Percentiles rank a stretch among this genome's conserved stretches.
Conservation (phyloP, 2,329 filamentous ascomycete species). For the Pyrenochaeta sp. region DNA sequence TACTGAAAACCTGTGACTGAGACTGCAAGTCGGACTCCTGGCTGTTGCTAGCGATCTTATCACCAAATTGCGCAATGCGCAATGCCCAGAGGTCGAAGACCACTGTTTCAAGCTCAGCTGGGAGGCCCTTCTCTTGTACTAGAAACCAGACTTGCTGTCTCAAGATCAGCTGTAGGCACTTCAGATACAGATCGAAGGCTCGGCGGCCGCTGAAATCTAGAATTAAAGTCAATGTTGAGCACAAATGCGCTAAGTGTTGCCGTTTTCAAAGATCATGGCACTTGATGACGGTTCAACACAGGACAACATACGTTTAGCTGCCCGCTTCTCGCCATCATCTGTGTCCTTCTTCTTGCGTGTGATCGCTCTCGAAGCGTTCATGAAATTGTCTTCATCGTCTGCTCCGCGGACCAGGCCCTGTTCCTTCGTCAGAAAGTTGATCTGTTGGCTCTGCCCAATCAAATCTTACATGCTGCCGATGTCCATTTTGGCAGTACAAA, state of each 20-base stretch:
- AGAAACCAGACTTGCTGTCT: constrained; percentile 83
- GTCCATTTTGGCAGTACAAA: constrained; percentile 81
- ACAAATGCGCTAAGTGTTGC: background rate
- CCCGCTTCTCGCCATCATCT: constrained; percentile 55
- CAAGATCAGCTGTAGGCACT: constrained; percentile 84
- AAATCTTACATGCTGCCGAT: constrained; percentile 73
- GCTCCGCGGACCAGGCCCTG: constrained; percentile 45
- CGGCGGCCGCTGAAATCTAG: constrained; percentile 70
- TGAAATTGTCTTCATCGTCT: constrained; percentile 73
- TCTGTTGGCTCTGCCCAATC: background rate
- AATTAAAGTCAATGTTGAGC: constrained; percentile 29
- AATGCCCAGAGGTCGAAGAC: constrained; percentile 88
- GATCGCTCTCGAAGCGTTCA: constrained; percentile 65
- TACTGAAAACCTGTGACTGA: constrained; percentile 66
- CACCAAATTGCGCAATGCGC: constrained; percentile 67
- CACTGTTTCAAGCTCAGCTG: constrained; percentile 77
- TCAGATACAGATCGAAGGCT: constrained; percentile 80
- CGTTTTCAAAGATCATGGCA: background rate
- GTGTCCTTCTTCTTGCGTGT: constrained; percentile 63
- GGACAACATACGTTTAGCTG: constrained; percentile 17
- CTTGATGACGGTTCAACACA: background rate
- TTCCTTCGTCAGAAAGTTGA: constrained; percentile 11
- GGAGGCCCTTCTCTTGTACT: constrained; percentile 70
- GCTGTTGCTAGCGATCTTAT: constrained; percentile 49
- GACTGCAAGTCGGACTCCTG: constrained; percentile 51